These are phyloP conservation scores for Oropetium thomaeum DNA, from an alignment of 176 grass and related monocot species.

Conservation along the genomic window DNA sequence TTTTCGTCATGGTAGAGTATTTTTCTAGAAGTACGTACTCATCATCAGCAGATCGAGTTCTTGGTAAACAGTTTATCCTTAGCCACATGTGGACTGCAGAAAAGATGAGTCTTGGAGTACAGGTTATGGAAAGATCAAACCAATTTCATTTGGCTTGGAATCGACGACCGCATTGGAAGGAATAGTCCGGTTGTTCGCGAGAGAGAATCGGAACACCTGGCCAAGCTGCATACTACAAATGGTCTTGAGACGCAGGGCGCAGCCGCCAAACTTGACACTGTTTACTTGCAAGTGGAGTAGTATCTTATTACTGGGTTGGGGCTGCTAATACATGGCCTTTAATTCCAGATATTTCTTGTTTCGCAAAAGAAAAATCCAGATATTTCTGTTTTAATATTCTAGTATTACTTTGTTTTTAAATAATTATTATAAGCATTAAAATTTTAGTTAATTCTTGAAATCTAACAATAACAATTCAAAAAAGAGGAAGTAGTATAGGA, in stretches of 20 bases:
- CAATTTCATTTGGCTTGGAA: background rate
- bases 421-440: too few relatives aligned
- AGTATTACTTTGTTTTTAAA: too few relatives aligned
- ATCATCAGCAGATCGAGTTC: too few relatives aligned
- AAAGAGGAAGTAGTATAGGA: too few relatives aligned
- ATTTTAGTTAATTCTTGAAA: too few relatives aligned
- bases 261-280: conserved; percentile 21
- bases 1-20: background rate
- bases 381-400: background rate
- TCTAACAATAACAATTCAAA: too few relatives aligned
- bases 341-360: background rate
- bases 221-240: background rate
- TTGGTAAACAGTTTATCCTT: background rate
- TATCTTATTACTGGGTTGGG: background rate
- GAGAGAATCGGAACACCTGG: background rate
- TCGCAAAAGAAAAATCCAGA: too few relatives aligned
- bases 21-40: background rate
- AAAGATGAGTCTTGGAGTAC: conserved; percentile 1
- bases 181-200: background rate
- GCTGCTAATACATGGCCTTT: background rate
- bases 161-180: background rate
- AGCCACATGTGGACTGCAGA: background rate
- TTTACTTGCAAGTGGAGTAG: background rate
- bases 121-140: conserved; percentile 16
- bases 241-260: background rate